Percentiles rank a stretch among this genome's conserved stretches.
These are phyloP conservation scores for Arthroderma sp. DNA, from an alignment of 2,329 filamentous ascomycete species.

Conservation along the genomic window DNA sequence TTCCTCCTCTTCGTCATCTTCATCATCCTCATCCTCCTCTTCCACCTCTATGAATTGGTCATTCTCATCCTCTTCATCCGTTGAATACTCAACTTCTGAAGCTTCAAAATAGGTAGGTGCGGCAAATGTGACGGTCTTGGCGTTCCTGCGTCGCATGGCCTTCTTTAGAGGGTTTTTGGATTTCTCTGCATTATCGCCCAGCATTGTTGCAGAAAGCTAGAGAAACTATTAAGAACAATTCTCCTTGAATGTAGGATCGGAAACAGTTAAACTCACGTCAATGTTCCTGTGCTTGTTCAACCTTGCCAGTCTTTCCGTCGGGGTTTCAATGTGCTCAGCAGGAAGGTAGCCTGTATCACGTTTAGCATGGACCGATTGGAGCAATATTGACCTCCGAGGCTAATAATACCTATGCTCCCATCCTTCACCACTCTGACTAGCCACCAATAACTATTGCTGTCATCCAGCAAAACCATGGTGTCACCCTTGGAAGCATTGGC, in stretches of 20 bases:
- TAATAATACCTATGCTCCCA: conserved; percentile 64
- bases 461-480: conserved; percentile 94
- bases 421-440: conserved; percentile 94
- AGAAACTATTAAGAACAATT: conserved; percentile 18
- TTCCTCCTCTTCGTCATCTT: conserved; percentile 25
- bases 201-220: conserved; percentile 56
- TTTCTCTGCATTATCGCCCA: conserved; percentile 63
- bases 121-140: conserved; percentile 77
- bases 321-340: conserved; percentile 96
- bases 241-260: background rate
- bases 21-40: conserved; percentile 26
- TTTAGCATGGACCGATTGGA: conserved; percentile 31
- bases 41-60: conserved; percentile 36
- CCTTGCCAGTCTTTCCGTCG: conserved; percentile 81
- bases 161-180: conserved; percentile 71
- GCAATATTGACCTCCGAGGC: background rate
- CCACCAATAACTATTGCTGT: conserved; percentile 99
- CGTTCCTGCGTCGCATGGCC: conserved; percentile 65
- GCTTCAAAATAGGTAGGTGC: conserved; percentile 80
- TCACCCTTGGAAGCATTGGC: conserved; percentile 97
- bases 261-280: conserved; percentile 51
- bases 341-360: conserved; percentile 66
- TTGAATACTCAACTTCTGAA: conserved; percentile 69
- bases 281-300: conserved; percentile 97
- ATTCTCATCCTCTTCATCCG: conserved; percentile 52